A percentile compares a stretch with the other conserved stretches of the same genome.
Conservation (phyloP, 371 early-diverging fungal genomes). For the Neoconidiobolus thromboides region DNA sequence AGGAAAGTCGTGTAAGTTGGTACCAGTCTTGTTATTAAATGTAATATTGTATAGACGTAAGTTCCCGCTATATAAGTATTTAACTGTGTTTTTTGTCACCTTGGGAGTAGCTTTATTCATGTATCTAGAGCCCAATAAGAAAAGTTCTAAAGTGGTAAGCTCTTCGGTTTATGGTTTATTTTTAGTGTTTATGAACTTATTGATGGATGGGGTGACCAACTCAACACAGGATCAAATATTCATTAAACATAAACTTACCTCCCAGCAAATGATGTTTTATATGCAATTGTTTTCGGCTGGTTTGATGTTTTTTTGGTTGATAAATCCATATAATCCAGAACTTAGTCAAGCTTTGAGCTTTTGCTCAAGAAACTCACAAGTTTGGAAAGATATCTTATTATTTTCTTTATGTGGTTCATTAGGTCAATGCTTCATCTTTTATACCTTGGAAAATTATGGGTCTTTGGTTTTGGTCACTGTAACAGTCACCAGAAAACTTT, state of each 20-base stretch:
- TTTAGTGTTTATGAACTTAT: slow-evolving; percentile 64
- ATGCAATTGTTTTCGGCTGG: slow-evolving; percentile 74
- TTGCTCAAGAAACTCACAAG: slow-evolving; percentile 46
- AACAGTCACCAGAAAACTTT: slow-evolving; percentile 92
- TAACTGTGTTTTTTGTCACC: slow-evolving; percentile 69
- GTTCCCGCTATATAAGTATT: slow-evolving; percentile 66
- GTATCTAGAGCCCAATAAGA: slow-evolving; percentile 33
- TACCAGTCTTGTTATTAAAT: slow-evolving; percentile 93
- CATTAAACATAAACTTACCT: slow-evolving; percentile 45
- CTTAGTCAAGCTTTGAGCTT: slow-evolving; percentile 60
- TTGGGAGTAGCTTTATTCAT: slow-evolving; percentile 83
- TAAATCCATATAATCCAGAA: slow-evolving; percentile 55
- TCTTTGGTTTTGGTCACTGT: slow-evolving; percentile 79
- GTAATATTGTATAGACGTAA: slow-evolving; percentile 69
- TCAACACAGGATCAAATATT: slow-evolving; percentile 94
- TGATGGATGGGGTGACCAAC: slow-evolving; percentile 90
- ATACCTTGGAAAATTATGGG: slow-evolving; percentile 82
- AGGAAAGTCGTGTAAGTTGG: slow-evolving; percentile 93
- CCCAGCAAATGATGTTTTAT: slow-evolving; percentile 93
- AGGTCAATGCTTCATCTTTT: slow-evolving; percentile 97
- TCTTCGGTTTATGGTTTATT: slow-evolving; percentile 57
- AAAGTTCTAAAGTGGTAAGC: neutral
- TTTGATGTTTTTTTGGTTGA: slow-evolving; percentile 48
- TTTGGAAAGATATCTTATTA: slow-evolving; percentile 60
- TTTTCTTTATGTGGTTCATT: slow-evolving; percentile 82